phyloP scores from a whole-genome alignment of 2,329 filamentous ascomycete genomes.

The Microcera coccophila region DNA sequence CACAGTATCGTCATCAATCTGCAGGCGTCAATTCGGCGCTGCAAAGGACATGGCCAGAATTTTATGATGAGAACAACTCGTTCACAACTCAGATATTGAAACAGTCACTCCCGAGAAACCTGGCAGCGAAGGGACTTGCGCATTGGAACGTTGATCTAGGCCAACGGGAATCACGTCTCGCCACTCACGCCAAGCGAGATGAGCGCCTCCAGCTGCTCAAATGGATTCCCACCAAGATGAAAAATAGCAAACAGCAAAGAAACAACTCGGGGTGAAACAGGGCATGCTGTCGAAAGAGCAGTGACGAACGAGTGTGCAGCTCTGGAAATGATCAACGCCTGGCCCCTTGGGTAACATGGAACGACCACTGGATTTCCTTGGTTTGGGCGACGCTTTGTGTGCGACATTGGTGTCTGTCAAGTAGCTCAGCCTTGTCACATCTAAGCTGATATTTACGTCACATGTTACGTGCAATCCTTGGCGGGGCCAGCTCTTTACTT shows the following conservation, averaged over 20 bases:
- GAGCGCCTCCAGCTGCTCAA: constrained; percentile 10
- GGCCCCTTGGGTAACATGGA: no score
- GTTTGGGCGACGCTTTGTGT: no score
- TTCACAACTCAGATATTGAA: constrained; percentile 37
- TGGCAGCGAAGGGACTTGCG: constrained; percentile 37
- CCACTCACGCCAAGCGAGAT: constrained; percentile 18
- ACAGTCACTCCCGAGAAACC: constrained; percentile 37
- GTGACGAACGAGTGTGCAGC: no score
- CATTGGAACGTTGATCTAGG: constrained; percentile 39
- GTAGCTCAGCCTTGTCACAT: neutral
- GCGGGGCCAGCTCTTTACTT: neutral
- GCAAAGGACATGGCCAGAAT: constrained; percentile 41
- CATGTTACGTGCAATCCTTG: neutral
- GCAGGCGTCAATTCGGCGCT: constrained; percentile 35
- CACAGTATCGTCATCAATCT: constrained; percentile 38
- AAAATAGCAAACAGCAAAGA: no score
- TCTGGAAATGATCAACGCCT: no score
- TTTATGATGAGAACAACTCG: constrained; percentile 30
- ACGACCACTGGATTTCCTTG: no score
- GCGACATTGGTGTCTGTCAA: no score
- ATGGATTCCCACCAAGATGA: constrained; percentile 16
- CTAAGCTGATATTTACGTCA: neutral
- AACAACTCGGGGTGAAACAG: no score
- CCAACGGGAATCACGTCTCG: neutral
- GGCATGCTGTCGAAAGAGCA: no score